Evolutionary conservation across 1,284 basidiomycete genomes (phyloP).

Genomic region (Vanrija humicola): DNA sequence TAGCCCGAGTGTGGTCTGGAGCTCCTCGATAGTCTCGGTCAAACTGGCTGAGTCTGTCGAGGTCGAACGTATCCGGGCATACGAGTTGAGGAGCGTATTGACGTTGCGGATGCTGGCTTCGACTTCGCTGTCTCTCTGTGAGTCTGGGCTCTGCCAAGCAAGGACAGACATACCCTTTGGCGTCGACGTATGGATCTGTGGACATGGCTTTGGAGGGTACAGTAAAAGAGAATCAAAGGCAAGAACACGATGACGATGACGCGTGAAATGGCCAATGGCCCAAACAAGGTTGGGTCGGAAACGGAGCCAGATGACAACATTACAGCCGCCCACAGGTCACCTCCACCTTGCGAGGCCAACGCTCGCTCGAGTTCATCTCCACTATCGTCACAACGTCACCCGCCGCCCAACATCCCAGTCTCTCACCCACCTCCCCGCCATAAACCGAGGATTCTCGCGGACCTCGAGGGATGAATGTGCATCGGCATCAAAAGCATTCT

Average conservation of each 20-base stretch:
- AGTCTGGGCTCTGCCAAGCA: not conserved
- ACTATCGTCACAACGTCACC: too few species aligned
- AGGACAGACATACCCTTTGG: constrained; percentile 30
- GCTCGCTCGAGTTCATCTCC: too few species aligned
- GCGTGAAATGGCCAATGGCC: not conserved
- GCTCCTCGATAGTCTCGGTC: constrained; percentile 51
- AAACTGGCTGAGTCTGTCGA: not conserved
- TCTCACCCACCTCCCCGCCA: too few species aligned
- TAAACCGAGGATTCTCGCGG: too few species aligned
- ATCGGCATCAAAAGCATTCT: too few species aligned
- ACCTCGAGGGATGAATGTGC: too few species aligned
- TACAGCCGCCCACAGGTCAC: not conserved
- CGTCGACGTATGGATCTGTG: constrained; percentile 43
- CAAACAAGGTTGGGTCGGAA: not conserved
- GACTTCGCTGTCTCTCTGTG: constrained; percentile 28
- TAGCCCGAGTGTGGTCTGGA: constrained; percentile 67
- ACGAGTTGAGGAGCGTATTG: constrained; percentile 25
- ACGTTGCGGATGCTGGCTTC: constrained; percentile 33
- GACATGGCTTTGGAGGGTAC: constrained; percentile 23
- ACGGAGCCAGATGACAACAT: not conserved
- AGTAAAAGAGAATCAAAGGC: not conserved
- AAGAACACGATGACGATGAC: not conserved
- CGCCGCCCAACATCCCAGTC: too few species aligned
- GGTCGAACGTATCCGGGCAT: constrained; percentile 19
- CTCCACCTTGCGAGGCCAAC: not conserved